phyloP scores from a whole-genome alignment of 169 alveolate genomes.

The Perkinsus marinus region DNA sequence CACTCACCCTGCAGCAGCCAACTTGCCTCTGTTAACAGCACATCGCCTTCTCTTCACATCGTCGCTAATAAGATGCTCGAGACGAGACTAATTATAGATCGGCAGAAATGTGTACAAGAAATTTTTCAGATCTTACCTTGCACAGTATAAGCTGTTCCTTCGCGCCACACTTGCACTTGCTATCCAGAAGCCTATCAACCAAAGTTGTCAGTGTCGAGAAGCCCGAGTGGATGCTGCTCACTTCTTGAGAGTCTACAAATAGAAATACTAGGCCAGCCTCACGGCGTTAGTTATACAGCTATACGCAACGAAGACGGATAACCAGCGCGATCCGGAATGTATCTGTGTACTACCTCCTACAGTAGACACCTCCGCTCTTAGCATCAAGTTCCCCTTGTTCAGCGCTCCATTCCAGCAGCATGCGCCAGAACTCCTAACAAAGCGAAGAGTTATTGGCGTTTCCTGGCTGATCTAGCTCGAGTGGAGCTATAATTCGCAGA shows the following conservation, averaged over 20 bases:
- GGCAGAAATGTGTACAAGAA: background rate
- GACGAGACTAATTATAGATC: background rate
- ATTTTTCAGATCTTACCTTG: background rate
- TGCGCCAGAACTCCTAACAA: too few species aligned
- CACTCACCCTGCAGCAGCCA: background rate
- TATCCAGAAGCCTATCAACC: background rate
- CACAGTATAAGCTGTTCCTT: background rate
- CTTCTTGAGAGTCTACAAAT: background rate
- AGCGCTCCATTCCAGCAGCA: too few species aligned
- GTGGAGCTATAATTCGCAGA: too few species aligned
- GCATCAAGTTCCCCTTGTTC: background rate
- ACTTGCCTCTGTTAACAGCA: background rate
- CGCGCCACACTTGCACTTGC: background rate
- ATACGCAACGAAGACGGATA: background rate
- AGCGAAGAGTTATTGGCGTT: too few species aligned
- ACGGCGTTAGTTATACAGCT: background rate
- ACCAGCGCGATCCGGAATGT: too few species aligned
- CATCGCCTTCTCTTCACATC: background rate
- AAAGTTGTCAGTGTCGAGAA: background rate
- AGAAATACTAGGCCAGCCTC: background rate
- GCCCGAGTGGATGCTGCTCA: background rate
- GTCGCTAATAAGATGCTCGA: background rate
- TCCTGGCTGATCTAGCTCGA: too few species aligned
- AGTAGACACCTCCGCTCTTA: background rate
- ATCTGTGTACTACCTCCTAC: background rate